phyloP scores from a whole-genome alignment of 2,329 filamentous ascomycete species.

The Phaeophleospora eucalypticola region DNA sequence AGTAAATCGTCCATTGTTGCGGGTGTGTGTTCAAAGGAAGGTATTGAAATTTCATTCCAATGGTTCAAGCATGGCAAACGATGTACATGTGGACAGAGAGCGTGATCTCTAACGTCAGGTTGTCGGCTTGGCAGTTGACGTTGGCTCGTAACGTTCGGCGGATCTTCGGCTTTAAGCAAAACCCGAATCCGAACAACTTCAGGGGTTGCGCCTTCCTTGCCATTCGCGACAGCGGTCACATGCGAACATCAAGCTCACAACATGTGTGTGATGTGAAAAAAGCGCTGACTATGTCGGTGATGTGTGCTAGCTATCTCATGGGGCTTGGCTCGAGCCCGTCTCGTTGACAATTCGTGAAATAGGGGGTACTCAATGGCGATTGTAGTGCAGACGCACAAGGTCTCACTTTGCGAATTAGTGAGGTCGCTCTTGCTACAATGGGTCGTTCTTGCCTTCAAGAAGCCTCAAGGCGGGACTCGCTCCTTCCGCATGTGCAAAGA shows the following conservation, averaged over 20 bases:
- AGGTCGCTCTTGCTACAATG: not conserved
- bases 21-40: not conserved
- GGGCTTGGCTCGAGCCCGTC: too few species aligned
- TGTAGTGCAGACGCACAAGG: too few species aligned
- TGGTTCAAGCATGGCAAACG: not conserved
- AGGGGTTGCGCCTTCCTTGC: too few species aligned
- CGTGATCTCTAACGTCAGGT: not conserved
- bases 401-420: too few species aligned
- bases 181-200: not conserved
- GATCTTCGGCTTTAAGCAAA: not conserved
- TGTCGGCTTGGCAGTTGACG: not conserved
- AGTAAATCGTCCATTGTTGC: constrained; percentile 46
- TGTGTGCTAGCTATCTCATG: too few species aligned
- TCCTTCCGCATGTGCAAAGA: not conserved
- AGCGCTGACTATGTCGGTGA: too few species aligned
- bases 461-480: not conserved
- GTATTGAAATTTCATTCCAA: not conserved
- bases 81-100: not conserved
- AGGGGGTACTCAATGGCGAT: too few species aligned
- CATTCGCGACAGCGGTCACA: too few species aligned
- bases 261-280: too few species aligned
- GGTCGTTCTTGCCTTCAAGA: not conserved
- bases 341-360: too few species aligned
- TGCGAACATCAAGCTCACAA: too few species aligned
- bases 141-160: not conserved